Percentiles rank a stretch among this genome's conserved stretches.
phyloP scores from a whole-genome alignment of 768 basidiomycete species.

The Russula brevipes region DNA sequence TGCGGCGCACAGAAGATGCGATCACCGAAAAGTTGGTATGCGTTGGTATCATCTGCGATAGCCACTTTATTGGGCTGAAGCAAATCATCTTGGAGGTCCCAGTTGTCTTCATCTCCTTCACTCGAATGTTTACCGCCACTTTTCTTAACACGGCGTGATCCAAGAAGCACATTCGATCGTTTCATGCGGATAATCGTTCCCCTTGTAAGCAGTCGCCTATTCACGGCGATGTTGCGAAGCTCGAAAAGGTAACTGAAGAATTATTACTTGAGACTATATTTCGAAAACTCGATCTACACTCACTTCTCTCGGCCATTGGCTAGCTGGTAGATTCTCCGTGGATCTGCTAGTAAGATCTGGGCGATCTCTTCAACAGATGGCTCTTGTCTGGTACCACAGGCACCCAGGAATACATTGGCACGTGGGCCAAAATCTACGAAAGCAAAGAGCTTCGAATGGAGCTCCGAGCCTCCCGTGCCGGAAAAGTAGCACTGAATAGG shows the following conservation, averaged over 20 bases:
- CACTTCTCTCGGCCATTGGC: slow-evolving; percentile 68
- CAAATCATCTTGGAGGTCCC: slow-evolving; percentile 69
- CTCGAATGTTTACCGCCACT: slow-evolving; percentile 29
- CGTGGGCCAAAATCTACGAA: slow-evolving; percentile 83
- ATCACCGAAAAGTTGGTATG: slow-evolving; percentile 73
- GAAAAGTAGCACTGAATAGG: slow-evolving; percentile 71
- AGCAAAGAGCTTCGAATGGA: slow-evolving; percentile 77
- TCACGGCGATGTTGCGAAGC: slow-evolving; percentile 82
- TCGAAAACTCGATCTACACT: slow-evolving; percentile 26
- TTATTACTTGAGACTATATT: neutral
- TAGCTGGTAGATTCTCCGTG: slow-evolving; percentile 63
- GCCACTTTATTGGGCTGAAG: slow-evolving; percentile 64
- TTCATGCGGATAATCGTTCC: slow-evolving; percentile 62
- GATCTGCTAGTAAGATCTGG: slow-evolving; percentile 60
- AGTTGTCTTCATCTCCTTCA: slow-evolving; percentile 66
- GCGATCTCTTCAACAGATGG: slow-evolving; percentile 83
- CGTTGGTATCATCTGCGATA: slow-evolving; percentile 81
- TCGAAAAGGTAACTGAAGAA: slow-evolving; percentile 68
- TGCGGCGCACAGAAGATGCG: slow-evolving; percentile 75
- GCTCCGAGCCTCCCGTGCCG: slow-evolving; percentile 44
- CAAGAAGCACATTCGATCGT: slow-evolving; percentile 65
- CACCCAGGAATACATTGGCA: slow-evolving; percentile 79
- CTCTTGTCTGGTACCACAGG: slow-evolving; percentile 83
- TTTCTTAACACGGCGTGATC: slow-evolving; percentile 54
- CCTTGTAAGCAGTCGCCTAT: slow-evolving; percentile 47